phyloP scores from a whole-genome alignment of 805 yeast genomes.

The Naumovozyma castellii region DNA sequence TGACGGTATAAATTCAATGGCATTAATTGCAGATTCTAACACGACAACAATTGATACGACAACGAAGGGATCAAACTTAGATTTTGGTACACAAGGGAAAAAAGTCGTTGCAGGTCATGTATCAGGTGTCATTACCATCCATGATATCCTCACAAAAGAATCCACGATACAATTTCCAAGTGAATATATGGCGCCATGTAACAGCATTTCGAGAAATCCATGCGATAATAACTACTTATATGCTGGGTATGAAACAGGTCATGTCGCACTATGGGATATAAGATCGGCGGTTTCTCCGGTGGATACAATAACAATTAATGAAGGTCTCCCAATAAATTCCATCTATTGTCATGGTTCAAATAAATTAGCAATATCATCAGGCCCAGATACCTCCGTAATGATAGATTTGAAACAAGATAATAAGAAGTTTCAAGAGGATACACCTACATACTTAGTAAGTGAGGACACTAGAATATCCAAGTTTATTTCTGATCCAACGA shows the following conservation, averaged over 20 bases:
- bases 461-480: constrained; percentile 14
- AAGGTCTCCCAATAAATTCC: constrained; percentile 15
- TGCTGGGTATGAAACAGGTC: constrained; percentile 32
- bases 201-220: constrained; percentile 5
- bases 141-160: constrained; percentile 30
- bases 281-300: constrained; percentile 14
- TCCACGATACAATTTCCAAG: constrained; percentile 22
- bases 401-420: constrained; percentile 2
- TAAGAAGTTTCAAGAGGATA: not conserved
- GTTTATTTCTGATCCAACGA: constrained; percentile 5
- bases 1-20: constrained; percentile 31
- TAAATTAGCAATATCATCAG: constrained; percentile 29
- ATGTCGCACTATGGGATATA: constrained; percentile 36
- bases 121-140: constrained; percentile 32
- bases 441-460: constrained; percentile 13
- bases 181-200: constrained; percentile 21
- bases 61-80: constrained; percentile 21
- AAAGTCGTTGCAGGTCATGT: constrained; percentile 35
- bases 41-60: not conserved
- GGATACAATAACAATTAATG: constrained; percentile 9
- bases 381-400: constrained; percentile 21
- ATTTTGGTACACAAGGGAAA: constrained; percentile 43
- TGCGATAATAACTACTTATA: constrained; percentile 8
- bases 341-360: constrained; percentile 8
- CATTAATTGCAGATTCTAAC: not conserved